Base-by-base conservation (phyloP, 2,329 filamentous ascomycete species). In the Talaromyces sp. region DNA sequence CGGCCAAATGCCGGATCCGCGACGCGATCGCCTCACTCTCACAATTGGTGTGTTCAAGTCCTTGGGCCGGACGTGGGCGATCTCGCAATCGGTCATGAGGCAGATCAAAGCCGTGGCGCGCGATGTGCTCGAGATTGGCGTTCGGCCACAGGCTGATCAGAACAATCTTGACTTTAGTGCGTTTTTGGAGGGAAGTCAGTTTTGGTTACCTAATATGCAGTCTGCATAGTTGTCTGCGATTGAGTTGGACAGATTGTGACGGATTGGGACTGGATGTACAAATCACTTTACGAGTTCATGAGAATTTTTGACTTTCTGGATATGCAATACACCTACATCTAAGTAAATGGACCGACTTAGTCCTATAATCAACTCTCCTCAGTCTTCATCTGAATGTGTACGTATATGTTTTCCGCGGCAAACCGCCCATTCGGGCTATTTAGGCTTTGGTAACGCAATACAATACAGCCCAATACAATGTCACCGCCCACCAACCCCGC, bases 91-190 rank as follows among this genome's bases (percentile, higher is more conserved):
- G 13, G 90, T 91, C 2, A 85, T 90, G 67, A 84, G 84, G 3
- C 91, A 95, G 75, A 89, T 96, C 17, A 88, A 88, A 69, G 87
- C 86, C 9, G 90, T 95, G 19, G 91, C 92, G n/a, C 87, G 90
- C 71, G 90, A 93, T 70, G 89, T 94, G 43, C 83, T 84, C 68
- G 77, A 79, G 33, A 69, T 80, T 47, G 77, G 78, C 5, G 68
- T 79, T 13, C 74, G 76, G 33, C 77, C 76, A 11, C 73, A 69
- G 13, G 72, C 74, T 66, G 76, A 78, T 47, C 71, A 72, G 39
- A 63, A 65, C 45, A 64, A 43, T 35, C 67, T 78, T 11, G 75
- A 78, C 69, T 67, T 78, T 43, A 74, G 69, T 2, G 71, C 73
- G 2, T 72, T 77, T 15, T 66, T 78, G 39, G 75, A 78, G 43